Evolutionary conservation across 1,284 basidiomycete species (phyloP), one percentile per base, ranked within the genome.

Genomic region (Peniophora sp.): DNA sequence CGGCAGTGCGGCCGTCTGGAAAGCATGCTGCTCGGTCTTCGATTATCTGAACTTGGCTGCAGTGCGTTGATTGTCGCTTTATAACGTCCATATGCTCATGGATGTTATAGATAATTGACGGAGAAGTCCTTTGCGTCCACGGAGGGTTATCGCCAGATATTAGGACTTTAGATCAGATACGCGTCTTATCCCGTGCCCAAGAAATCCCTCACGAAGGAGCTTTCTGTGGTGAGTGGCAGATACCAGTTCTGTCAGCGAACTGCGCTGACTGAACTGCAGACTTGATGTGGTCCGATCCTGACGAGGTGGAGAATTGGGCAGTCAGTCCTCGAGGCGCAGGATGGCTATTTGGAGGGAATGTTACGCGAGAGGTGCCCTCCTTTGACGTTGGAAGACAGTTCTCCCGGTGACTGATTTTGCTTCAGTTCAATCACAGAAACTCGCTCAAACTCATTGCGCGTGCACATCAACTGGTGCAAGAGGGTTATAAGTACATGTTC

Each of bases 401-500:
- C 35, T 53, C 43, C 50, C 34, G 46, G 43, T 45, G 25, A 32
- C 32, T 52, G 47, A 39, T 22, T 3, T 39, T 22, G 12, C 10
- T 20, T 16, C 45, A 93, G 89, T 97, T 97, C 74, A 96, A 93
- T 60, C 91, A 96, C 64, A 81, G 93, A 57, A 97, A 97, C 65
- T 77, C 77, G 19, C 75, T 97, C 2, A 73, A 69, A 1, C 78
- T 97, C 24, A 94, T 97, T 59, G 94, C 93, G 2, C 82, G 94
- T 34, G 94, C 94, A 0, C 94, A 97, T 65, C 94, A 97, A 64
- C 82, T 97, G 9, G 94, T 97, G 1, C 92, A 97, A 67, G 96
- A 98, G 69, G 96, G 96, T 0, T 97, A 88, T 75, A 98, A 98
- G 69, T 88, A 95, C 68, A 97, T 98, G 93, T 98, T 98, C 61